A percentile compares a stretch with the other conserved stretches of the same genome.
Evolutionary conservation across 2,329 filamentous ascomycete genomes (phyloP).

Genomic region (Diaporthe batatas): DNA sequence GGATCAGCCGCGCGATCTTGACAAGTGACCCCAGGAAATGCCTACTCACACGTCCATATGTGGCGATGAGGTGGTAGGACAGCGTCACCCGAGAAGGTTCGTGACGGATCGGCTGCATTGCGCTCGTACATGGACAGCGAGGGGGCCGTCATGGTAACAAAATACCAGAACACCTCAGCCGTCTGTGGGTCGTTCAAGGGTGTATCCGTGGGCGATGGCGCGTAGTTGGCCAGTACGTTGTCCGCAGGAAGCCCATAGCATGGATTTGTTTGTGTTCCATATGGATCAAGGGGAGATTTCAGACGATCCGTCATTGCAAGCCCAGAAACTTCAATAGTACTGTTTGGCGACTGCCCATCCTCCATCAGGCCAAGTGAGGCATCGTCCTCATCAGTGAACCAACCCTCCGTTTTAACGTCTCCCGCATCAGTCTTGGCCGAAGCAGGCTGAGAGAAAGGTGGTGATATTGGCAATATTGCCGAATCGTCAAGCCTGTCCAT

Average conservation of each 20-base stretch:
- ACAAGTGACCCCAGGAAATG: conserved; percentile 4
- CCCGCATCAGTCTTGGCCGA: conserved; percentile 23
- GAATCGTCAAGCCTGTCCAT: conserved; percentile 27
- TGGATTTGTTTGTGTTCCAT: conserved; percentile 61
- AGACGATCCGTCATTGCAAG: conserved; percentile 54
- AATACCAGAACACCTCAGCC: conserved; percentile 89
- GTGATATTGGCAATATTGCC: conserved; percentile 18
- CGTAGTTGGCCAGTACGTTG: conserved; percentile 73
- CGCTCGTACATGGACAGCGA: conserved; percentile 90
- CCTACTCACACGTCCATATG: conserved; percentile 71
- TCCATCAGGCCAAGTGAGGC: conserved; percentile 72
- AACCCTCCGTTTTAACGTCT: conserved; percentile 56
- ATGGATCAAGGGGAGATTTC: conserved; percentile 54
- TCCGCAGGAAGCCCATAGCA: conserved; percentile 64
- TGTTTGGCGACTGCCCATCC: conserved; percentile 64
- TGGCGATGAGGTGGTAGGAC: conserved; percentile 75
- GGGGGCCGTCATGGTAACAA: conserved; percentile 88
- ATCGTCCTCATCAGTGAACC: conserved; percentile 69
- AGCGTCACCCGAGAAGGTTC: conserved; percentile 72
- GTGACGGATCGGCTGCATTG: conserved; percentile 79
- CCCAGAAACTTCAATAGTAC: conserved; percentile 56
- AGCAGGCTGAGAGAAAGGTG: conserved; percentile 20
- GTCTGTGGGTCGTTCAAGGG: conserved; percentile 86
- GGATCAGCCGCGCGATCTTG: conserved; percentile 47
- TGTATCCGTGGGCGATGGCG: conserved; percentile 73